phyloP scores from a whole-genome alignment of 257 asterid species.

The Rehmannia glutinosa region DNA sequence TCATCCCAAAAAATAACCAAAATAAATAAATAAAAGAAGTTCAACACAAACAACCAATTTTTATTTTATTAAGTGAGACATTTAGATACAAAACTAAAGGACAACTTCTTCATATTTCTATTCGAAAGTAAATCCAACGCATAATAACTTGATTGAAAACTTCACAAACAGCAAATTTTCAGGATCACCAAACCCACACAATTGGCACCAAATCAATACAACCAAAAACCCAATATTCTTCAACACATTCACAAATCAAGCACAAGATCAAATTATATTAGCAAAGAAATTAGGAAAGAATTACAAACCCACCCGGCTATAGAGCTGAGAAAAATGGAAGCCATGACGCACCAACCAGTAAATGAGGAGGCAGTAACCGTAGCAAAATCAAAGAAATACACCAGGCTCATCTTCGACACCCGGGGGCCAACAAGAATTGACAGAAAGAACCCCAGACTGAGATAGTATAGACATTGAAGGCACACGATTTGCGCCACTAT shows the following conservation, averaged over 20 bases:
- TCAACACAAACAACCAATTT: too few relatives aligned
- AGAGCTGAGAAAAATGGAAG: constrained; percentile 69
- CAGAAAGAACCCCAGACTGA: constrained; percentile 60
- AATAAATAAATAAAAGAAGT: too few relatives aligned
- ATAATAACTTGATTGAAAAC: background rate
- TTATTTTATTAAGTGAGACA: too few relatives aligned
- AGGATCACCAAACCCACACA: constrained; percentile 12
- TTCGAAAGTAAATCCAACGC: too few relatives aligned
- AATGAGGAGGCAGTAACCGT: constrained; percentile 64
- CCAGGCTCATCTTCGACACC: constrained; percentile 83
- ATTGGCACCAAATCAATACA: too few relatives aligned
- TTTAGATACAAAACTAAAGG: background rate
- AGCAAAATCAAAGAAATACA: constrained; percentile 89
- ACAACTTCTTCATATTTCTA: background rate
- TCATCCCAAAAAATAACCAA: too few relatives aligned
- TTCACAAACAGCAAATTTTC: background rate
- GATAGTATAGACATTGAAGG: constrained; percentile 77
- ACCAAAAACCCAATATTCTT: too few relatives aligned
- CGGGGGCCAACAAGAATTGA: constrained; percentile 74
- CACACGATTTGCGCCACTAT: constrained; percentile 91
- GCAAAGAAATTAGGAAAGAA: background rate
- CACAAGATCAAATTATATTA: background rate
- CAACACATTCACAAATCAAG: too few relatives aligned
- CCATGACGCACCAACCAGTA: constrained; percentile 91
- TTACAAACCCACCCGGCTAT: constrained; percentile 62